Evolutionary conservation across 495 filamentous ascomycete genomes (phyloP).

Genomic region (Tirmania nivea): DNA sequence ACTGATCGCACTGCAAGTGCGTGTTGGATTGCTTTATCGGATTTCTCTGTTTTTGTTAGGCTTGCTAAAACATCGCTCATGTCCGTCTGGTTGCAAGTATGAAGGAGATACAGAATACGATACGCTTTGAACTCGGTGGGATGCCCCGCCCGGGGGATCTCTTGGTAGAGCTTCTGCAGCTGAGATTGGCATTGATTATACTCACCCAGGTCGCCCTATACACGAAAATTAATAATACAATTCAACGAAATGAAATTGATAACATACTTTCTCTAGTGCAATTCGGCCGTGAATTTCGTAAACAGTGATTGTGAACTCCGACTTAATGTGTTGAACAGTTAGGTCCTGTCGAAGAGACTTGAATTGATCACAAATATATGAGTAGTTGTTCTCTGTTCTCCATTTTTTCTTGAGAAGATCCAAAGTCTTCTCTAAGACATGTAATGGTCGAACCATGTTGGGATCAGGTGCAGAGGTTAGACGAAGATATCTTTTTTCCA

Average conservation of each 20-base stretch:
- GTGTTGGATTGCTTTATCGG: conserved; percentile 64
- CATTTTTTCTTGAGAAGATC: conserved; percentile 85
- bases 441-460: conserved; percentile 65
- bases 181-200: conserved; percentile 99
- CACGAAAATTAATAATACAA: conserved; percentile 2
- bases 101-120: conserved; percentile 99
- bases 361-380: conserved; percentile 97
- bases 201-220: conserved; percentile 87
- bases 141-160: conserved; percentile 60
- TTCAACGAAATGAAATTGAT: neutral
- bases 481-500: conserved; percentile 89
- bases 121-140: conserved; percentile 95
- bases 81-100: conserved; percentile 93
- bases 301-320: conserved; percentile 79
- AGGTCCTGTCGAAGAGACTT: conserved; percentile 96
- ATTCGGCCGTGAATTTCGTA: conserved; percentile 98
- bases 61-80: conserved; percentile 95
- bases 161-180: conserved; percentile 68
- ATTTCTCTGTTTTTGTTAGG: conserved; percentile 90
- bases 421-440: conserved; percentile 58
- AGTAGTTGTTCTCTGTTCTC: conserved; percentile 81
- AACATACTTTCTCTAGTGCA: conserved; percentile 58
- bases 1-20: conserved; percentile 79
- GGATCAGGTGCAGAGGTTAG: conserved; percentile 76
- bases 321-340: conserved; percentile 91